Conservation (phyloP, 352 stramenopile genomes). For the Globisporangium yorkense region DNA sequence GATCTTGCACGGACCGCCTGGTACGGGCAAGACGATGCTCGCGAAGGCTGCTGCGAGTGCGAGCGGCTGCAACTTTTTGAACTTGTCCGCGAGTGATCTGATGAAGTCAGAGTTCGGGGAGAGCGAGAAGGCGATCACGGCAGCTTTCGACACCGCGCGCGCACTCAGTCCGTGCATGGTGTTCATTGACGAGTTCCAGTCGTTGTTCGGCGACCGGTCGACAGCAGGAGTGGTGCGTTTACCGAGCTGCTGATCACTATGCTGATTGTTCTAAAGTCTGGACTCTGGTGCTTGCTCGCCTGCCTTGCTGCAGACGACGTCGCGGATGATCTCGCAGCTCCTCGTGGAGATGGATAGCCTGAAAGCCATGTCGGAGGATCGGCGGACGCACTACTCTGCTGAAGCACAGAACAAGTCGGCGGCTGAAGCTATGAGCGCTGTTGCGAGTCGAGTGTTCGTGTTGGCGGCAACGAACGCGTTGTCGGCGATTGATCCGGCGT, state of each 20-base stretch:
- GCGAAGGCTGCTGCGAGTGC: conserved; percentile 73
- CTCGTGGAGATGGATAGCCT: conserved; percentile 78
- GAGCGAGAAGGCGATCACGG: conserved; percentile 75
- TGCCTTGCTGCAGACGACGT: conserved; percentile 41
- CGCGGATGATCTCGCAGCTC: conserved; percentile 81
- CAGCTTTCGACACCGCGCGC: conserved; percentile 63
- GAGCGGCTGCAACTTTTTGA: conserved; percentile 83
- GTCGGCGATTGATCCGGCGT: conserved; percentile 71
- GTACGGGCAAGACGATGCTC: conserved; percentile 85
- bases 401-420: not conserved
- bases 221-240: conserved; percentile 47
- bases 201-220: conserved; percentile 73
- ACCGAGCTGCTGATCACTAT: too few species aligned
- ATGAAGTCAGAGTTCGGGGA: conserved; percentile 82
- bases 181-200: conserved; percentile 88
- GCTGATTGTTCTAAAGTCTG: too few species aligned
- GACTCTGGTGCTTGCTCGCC: too few species aligned
- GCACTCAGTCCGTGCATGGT: conserved; percentile 78
- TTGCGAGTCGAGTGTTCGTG: conserved; percentile 60
- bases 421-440: conserved; percentile 11
- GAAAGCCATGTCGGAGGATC: conserved; percentile 44
- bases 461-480: conserved; percentile 74
- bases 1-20: conserved; percentile 71
- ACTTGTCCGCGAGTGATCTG: conserved; percentile 66
- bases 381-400: not conserved